Conservation (phyloP, 2,329 filamentous ascomycete genomes). For the Exophiala bonariae region DNA sequence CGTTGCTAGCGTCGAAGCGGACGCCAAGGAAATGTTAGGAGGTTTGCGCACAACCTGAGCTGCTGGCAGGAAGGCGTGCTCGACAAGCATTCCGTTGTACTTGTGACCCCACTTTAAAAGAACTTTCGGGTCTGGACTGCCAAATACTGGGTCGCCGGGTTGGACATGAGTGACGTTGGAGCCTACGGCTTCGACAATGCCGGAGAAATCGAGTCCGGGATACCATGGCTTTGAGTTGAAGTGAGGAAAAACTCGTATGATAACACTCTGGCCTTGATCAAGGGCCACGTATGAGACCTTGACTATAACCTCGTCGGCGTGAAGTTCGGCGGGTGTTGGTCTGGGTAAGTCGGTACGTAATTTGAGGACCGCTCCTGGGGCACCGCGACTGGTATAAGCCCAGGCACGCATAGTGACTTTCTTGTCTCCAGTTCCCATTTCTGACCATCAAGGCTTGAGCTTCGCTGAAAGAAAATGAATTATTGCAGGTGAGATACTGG, state of each 20-base stretch:
- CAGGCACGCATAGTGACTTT: slow-evolving; percentile 14
- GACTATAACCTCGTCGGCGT: slow-evolving; percentile 13
- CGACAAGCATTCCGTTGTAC: slow-evolving; percentile 12
- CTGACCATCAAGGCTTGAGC: too few species aligned
- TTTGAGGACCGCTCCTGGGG: slow-evolving; percentile 12
- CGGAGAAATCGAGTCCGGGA: slow-evolving; percentile 14
- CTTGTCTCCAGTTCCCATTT: too few species aligned
- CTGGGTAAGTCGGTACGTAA: slow-evolving; percentile 11
- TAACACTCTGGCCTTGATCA: slow-evolving; percentile 2
- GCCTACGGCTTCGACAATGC: slow-evolving; percentile 6
- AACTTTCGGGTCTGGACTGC: slow-evolving; percentile 10
- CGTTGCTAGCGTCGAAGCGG: slow-evolving; percentile 5
- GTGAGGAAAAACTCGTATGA: slow-evolving; percentile 11
- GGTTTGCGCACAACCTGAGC: slow-evolving; percentile 7
- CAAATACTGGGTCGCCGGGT: slow-evolving; percentile 12
- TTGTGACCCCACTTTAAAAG: neutral
- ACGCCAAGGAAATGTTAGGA: slow-evolving; percentile 1
- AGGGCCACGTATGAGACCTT: slow-evolving; percentile 14
- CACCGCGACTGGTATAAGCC: slow-evolving; percentile 10
- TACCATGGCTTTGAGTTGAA: slow-evolving; percentile 15
- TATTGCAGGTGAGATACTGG: too few species aligned
- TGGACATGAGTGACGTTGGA: neutral
- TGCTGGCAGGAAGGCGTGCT: slow-evolving; percentile 9
- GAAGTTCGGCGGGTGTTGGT: slow-evolving; percentile 5
- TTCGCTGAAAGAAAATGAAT: too few species aligned